Base-by-base conservation (phyloP, 1,139 yeast genomes). In the Geotrichum carabidarum region DNA sequence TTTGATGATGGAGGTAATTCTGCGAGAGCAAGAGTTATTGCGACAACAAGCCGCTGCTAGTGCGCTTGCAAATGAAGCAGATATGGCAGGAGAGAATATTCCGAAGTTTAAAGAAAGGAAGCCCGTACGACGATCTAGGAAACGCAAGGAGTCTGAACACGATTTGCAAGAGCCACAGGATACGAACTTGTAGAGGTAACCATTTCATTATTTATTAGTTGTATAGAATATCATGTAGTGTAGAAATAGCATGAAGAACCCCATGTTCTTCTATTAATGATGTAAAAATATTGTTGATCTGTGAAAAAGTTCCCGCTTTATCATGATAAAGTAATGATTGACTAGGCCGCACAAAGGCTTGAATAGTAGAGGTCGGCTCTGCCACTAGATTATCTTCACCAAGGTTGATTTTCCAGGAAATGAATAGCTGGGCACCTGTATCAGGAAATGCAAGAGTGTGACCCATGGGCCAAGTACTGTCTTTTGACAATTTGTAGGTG, bases 381-480 rank as follows among this genome's bases (percentile, higher is more conserved):
- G 44, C 52, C 31, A 44, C 9, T 17, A 43, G n/a, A 37, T 42
- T 12, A 14, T 17, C 34, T 2, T 57, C 57, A 22, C 27, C 27
- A 2, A 55, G 32, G 6, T n/a, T 22, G 27, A 62, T 48, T 15
- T 22, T 43, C 63, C 63, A 61, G 6, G 53, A 44, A 34, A 61
- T 38, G n/a, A 52, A 41, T 2, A 61, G 54, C 41, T 51, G 54
- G 8, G 49, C 14, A 8, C 49, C 50, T 22, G 32, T 22, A 27
- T 48, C 47, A 8, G 50, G 41, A 46, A 62, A 55, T 7, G 57
- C 51, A 12, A 63, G 27, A 6, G 54, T 51, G 30, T 52, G 42
- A 11, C 62, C 59, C 11, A 55, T 48, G 34, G 56, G 57, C 65
- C 65, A 62, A 14, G 62, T 57, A 11, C 52, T 48, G 42, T 61